A percentile compares a stretch with the other conserved stretches of the same genome.
Conservation (phyloP, 1,139 yeast genomes). For the Debaryomyces subglobosus region DNA sequence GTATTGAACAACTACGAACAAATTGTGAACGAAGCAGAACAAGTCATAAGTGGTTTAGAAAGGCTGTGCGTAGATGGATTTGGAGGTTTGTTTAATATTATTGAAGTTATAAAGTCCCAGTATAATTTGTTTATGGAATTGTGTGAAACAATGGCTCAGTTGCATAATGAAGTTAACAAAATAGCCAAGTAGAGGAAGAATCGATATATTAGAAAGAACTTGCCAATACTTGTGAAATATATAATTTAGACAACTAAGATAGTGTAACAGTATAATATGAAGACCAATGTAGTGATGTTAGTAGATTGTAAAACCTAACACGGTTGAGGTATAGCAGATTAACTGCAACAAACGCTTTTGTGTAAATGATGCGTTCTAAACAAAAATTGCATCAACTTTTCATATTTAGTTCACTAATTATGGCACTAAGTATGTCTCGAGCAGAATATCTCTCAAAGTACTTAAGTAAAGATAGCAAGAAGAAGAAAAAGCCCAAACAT, state of each 20-base stretch:
- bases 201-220: not conserved
- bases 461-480: constrained; percentile 13
- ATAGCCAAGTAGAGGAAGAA: constrained; percentile 15
- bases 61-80: constrained; percentile 47
- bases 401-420: not conserved
- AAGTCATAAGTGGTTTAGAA: constrained; percentile 46
- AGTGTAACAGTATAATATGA: not conserved
- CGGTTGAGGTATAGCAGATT: not conserved
- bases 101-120: constrained; percentile 77
- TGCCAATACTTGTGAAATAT: constrained; percentile 1
- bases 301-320: not conserved
- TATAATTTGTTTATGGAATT: constrained; percentile 86
- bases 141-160: constrained; percentile 86
- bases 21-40: constrained; percentile 73
- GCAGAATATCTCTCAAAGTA: constrained; percentile 35
- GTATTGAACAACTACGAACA: constrained; percentile 72
- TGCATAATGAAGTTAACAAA: constrained; percentile 63
- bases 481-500: constrained; percentile 15
- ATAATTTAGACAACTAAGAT: not conserved
- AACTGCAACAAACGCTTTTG: not conserved
- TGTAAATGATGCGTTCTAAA: not conserved
- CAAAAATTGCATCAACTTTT: not conserved
- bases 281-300: not conserved
- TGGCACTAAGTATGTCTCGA: constrained; percentile 17
- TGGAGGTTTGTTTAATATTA: constrained; percentile 58